Base-by-base conservation (phyloP, 208 protist genomes). In the Wallacemonas rigidus region DNA sequence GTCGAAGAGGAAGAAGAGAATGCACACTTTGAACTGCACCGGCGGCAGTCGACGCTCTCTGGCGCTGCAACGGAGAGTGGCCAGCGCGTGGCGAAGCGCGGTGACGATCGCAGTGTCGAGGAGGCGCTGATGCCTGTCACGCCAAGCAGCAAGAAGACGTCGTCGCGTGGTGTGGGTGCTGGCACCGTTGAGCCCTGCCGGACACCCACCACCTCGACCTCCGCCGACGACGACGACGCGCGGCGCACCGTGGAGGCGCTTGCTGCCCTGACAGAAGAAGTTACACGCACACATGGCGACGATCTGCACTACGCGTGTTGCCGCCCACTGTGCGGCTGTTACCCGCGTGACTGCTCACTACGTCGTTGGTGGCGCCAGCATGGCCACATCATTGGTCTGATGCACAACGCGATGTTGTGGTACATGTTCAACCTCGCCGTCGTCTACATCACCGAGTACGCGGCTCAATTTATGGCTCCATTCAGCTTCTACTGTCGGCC, bases 381-480 rank as follows among this genome's bases (percentile, higher is more conserved):
- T 48, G 77, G 80, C 47, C 26, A 72, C 14, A 63, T 69, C 38
- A 72, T 89, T 17, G 58, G 26, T 57, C 41, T 79, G 14, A 84
- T 92, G 72, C 84, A 90, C 67, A 85, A 80, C 48, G 58, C 76
- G 2, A 94, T 94, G 76, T 63, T 83, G 53, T 96, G 75, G 76
- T 88, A 88, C 65, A 88, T 82, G 63, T 72, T 94, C 60, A 96
- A 96, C 65, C 78, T 97, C 41, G 77, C 76, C 12, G 71, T 88
- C 0, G 91, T 97, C 43, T 97, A 95, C 75, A 79, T 96, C 57
- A 83, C 90, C 54, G 91, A 96, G 77, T 97, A 96, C 75, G 86
- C 89, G 2, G 86, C 87, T 6, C 89, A 91, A 76, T 89, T 91
- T 36, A 93, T 95, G 79, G 92, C 86, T 53, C 87, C 86, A 15